Evolutionary conservation across 1,284 basidiomycete species (phyloP).

Genomic region (Apiotrichum gamsii): DNA sequence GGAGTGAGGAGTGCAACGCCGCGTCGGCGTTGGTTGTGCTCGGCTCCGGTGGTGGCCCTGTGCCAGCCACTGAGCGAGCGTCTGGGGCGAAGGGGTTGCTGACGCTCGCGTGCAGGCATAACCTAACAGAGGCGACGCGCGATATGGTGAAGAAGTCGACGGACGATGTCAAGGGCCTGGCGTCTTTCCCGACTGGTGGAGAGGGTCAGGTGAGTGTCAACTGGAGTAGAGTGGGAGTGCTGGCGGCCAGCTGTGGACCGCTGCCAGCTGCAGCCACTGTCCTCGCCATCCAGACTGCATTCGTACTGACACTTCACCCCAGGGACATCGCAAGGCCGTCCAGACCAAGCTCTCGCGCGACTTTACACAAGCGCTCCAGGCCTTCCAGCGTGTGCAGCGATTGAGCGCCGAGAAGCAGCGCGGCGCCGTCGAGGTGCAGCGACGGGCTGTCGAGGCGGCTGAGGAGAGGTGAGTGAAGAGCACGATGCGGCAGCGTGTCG

Average conservation of each 20-base stretch:
- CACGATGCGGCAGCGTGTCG: background rate
- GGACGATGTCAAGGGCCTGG: constrained; percentile 81
- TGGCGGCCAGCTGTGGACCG: background rate
- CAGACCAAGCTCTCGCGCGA: constrained; percentile 90
- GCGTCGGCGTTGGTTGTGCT: too few relatives aligned
- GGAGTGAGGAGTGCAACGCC: too few relatives aligned
- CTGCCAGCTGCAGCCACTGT: too few relatives aligned
- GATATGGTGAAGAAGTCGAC: constrained; percentile 91
- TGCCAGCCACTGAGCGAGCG: background rate
- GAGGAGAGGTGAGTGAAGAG: constrained; percentile 34
- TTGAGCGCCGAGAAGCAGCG: constrained; percentile 80
- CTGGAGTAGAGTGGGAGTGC: too few relatives aligned
- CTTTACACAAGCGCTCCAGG: constrained; percentile 77
- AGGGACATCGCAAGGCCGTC: constrained; percentile 46
- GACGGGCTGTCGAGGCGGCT: constrained; percentile 34
- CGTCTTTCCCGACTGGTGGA: constrained; percentile 56
- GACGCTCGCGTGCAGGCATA: constrained; percentile 47
- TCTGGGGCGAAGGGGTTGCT: background rate
- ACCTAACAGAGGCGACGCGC: constrained; percentile 87
- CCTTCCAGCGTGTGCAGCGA: constrained; percentile 87
- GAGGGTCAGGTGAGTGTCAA: constrained; percentile 16
- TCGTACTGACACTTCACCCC: background rate
- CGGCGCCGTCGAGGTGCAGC: constrained; percentile 66
- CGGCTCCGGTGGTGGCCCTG: background rate
- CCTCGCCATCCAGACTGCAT: too few relatives aligned